phyloP scores from a whole-genome alignment of 768 basidiomycete species.

The Tephrocybe rancida region DNA sequence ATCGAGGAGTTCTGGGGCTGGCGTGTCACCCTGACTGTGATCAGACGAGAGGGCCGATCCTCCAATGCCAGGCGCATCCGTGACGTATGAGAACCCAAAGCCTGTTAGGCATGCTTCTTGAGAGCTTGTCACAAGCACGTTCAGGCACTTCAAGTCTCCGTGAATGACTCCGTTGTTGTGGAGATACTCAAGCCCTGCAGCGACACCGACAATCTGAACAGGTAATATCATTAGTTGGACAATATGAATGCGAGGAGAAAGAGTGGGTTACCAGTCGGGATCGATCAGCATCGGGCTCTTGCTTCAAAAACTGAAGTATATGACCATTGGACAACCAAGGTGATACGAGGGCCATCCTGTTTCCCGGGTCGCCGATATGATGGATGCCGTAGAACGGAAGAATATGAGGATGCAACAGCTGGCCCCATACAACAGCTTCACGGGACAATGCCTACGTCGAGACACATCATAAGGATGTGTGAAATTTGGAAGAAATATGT shows the following conservation, averaged over 20 bases:
- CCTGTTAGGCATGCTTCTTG: conserved; percentile 51
- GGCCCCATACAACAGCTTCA: no score
- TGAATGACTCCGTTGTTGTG: conserved; percentile 39
- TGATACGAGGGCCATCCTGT: conserved; percentile 32
- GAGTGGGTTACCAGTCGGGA: conserved; percentile 5
- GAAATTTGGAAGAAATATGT: no score
- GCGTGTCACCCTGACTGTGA: conserved; percentile 23
- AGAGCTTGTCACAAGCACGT: conserved; percentile 44
- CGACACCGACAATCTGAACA: conserved; percentile 31
- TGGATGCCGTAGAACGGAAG: conserved; percentile 41
- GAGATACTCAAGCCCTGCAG: conserved; percentile 33
- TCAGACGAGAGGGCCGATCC: conserved; percentile 18
- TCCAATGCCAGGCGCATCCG: conserved; percentile 17
- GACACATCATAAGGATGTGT: not conserved
- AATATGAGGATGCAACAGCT: conserved; percentile 21
- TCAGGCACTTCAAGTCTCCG: conserved; percentile 49
- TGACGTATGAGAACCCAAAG: conserved; percentile 43
- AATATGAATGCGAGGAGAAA: conserved; percentile 9
- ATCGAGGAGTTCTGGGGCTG: conserved; percentile 35
- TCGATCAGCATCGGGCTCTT: conserved; percentile 18
- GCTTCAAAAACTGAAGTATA: conserved; percentile 23
- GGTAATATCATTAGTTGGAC: conserved; percentile 6
- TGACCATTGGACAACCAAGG: conserved; percentile 40
- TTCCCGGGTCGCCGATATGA: conserved; percentile 21
- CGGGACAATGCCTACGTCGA: conserved; percentile 17